These are phyloP conservation scores for Termitomyces sp. DNA, from an alignment of 768 basidiomycete species.

Conservation along the genomic window DNA sequence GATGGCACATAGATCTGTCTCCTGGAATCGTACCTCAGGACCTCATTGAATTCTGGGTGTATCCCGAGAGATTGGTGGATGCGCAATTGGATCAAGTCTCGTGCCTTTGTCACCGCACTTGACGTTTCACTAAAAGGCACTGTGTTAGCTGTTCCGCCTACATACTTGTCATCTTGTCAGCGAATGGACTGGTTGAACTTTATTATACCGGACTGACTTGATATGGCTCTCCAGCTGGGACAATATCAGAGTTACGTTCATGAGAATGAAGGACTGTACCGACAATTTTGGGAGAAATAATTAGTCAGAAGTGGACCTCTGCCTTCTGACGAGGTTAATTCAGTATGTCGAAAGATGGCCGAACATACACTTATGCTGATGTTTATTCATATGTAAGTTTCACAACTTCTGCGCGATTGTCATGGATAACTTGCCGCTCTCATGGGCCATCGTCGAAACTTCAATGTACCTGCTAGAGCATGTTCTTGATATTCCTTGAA, in stretches of 20 bases:
- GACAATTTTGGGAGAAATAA: slow-evolving; percentile 84
- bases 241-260: neutral
- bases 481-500: slow-evolving; percentile 65
- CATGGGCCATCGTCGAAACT: slow-evolving; percentile 69
- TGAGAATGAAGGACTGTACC: slow-evolving; percentile 16
- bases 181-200: neutral
- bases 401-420: neutral
- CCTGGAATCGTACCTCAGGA: slow-evolving; percentile 44
- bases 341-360: neutral
- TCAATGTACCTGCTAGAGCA: slow-evolving; percentile 46
- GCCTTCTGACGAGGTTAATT: slow-evolving; percentile 31
- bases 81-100: slow-evolving; percentile 52
- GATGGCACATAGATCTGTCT: neutral
- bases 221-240: slow-evolving; percentile 72
- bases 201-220: slow-evolving; percentile 37
- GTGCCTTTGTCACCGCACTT: slow-evolving; percentile 50
- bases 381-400: neutral
- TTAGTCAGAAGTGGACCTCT: slow-evolving; percentile 68
- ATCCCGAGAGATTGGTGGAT: slow-evolving; percentile 38
- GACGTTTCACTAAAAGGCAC: slow-evolving; percentile 58
- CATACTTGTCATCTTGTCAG: slow-evolving; percentile 43
- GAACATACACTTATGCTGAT: slow-evolving; percentile 61
- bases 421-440: slow-evolving; percentile 41
- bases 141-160: slow-evolving; percentile 71
- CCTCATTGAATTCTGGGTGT: slow-evolving; percentile 59